A percentile compares a stretch with the other conserved stretches of the same genome.
phyloP scores from a whole-genome alignment of 805 yeast species.

The Schwanniomyces vanrijiae region DNA sequence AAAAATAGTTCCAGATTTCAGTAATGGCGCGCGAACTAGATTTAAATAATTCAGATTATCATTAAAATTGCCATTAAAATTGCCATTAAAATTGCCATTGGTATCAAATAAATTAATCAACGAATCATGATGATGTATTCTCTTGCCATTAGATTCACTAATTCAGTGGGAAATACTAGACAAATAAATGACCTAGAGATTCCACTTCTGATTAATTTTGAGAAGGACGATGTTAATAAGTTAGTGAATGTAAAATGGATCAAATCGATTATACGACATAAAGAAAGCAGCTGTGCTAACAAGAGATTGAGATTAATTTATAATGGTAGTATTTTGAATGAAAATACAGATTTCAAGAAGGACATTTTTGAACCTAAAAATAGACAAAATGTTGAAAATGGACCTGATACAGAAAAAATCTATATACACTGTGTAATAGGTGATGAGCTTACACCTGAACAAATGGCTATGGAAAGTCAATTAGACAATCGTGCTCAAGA shows the following conservation, averaged over 20 bases:
- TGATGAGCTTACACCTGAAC: constrained; percentile 53
- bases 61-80: constrained; percentile 1
- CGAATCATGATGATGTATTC: constrained; percentile 19
- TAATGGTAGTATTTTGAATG: constrained; percentile 65
- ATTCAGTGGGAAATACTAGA: constrained; percentile 16
- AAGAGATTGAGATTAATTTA: constrained; percentile 64
- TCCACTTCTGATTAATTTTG: constrained; percentile 26
- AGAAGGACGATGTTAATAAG: constrained; percentile 29
- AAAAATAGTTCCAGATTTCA: not conserved
- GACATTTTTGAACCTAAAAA: constrained; percentile 43
- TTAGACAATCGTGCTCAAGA: constrained; percentile 52
- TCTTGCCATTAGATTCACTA: constrained; percentile 32
- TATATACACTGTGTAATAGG: constrained; percentile 83
- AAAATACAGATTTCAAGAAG: constrained; percentile 51
- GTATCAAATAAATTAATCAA: not conserved
- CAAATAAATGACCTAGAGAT: constrained; percentile 26
- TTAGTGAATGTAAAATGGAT: constrained; percentile 31
- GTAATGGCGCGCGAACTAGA: not conserved
- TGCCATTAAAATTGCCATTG: constrained; percentile 3
- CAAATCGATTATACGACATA: constrained; percentile 27
- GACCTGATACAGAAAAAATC: constrained; percentile 27
- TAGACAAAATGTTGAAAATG: constrained; percentile 7
- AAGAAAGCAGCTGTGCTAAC: constrained; percentile 25
- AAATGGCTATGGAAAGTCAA: constrained; percentile 59
- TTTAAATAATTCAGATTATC: not conserved